Base-by-base conservation (phyloP, 306 rosid species). In the Mimosa pudica region DNA sequence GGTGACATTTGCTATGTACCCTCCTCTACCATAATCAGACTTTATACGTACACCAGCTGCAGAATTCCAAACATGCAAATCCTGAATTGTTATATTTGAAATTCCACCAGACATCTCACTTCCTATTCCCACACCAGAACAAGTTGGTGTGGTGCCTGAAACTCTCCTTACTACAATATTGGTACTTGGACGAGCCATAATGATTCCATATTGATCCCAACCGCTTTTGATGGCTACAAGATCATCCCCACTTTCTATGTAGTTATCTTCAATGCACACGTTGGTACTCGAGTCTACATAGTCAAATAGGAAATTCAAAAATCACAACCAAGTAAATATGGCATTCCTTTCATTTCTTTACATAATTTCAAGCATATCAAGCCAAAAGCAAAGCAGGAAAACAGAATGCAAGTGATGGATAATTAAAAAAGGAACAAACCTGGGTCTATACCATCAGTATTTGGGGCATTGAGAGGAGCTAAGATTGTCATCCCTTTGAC, bases 51-150 rank as follows among this genome's bases (percentile, higher is more conserved):
- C 84, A 18, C 98, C 97, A 1, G 93, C 96, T 1, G 96, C 97
- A 8, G 94, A 96, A 82, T 96, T 81, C 98, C 98, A 90, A 71
- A 96, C 80, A 74, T 93, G 97, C 87, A 96, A 75, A 88, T 91
- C 77, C 83, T 93, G 93, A 8, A 96, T 87, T 49, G 81, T 88
- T 18, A 93, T 79, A 70, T 96, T 91, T 66, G 96, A 90, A 52
- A 93, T 86, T 74, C 99, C 99, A 49, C 99, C 97, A 4, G 98
- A 93, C 99, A 95, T 95, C 79, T 95, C 99, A 41, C 98, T 95
- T 11, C 99, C 99, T 83, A 96, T 91, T 86, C 98, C 99, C 1
- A 96, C 88, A 64, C 97, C 97, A 14, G 98, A 96, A 80, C 99
- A 93, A 36, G 97, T 96, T 12, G 99, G 98, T 20, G 97, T 96